Base-by-base conservation (phyloP, 2,329 filamentous ascomycete genomes). In the Botryotinia convoluta region DNA sequence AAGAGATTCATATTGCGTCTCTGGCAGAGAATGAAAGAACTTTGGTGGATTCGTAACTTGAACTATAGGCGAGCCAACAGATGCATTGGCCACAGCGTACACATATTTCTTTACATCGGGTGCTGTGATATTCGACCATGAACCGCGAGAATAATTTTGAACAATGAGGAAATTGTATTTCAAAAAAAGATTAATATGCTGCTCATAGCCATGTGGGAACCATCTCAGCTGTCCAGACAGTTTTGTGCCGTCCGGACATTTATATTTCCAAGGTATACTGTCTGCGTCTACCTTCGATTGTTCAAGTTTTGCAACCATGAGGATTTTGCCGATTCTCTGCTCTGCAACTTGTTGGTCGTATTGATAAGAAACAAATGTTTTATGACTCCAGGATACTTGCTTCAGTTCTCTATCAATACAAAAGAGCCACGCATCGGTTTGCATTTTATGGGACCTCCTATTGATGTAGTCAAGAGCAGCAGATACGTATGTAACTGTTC, bases 401-500 rank as follows among this genome's bases (percentile, higher is more conserved):
- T 16, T n/a, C 7, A 3, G 1, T 8, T 6, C 0, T 39, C 0
- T 12, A 39, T 26, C 59, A 7, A 39, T 5, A 9, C 8, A 0
- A 2, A 42, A 7, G 5, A 29, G 35, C 26, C 60, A 42, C 2
- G 20, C 12, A 8, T n/a, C 35, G 35, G 6, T 18, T 39, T 26
- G 3, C 22, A 14, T 3, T 42, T 10, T 37, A 4, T 0, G 26
- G 7, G 7, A 9, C 22, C 1, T 39, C 7, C 26, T 42, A 2
- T 26, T 16, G 26, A 42, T 62, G 0, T 20, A n/a, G 10, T 26
- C 14, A 8, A 62, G 60, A 62, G 37, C 60, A 5, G 60, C 60
- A 39, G 60, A 62, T n/a, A 42, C 60, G 26, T n/a, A 42, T n/a
- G 14, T 22, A 2, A 42, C 37, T 42, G 37, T 62, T 37, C 35